phyloP scores from a whole-genome alignment of 495 filamentous ascomycete genomes.

The Pseudevernia furfuracea region DNA sequence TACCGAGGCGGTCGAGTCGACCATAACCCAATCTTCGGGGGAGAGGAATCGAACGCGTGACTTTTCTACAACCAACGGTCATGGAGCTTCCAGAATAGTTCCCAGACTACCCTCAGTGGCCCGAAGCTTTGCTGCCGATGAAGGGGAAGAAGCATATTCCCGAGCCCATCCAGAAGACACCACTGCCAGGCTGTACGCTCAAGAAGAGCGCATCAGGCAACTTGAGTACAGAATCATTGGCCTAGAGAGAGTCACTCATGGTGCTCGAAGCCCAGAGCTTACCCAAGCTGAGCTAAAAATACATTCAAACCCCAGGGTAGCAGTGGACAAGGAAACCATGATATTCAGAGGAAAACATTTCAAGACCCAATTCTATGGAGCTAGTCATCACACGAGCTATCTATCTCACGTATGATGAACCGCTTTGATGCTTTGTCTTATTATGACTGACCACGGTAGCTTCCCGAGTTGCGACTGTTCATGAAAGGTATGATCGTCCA shows the following conservation, averaged over 20 bases:
- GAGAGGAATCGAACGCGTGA: conserved; percentile 6
- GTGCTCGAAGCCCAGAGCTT: conserved; percentile 13
- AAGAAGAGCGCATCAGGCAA: conserved; percentile 17
- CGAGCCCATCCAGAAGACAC: conserved; percentile 6
- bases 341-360: conserved; percentile 44
- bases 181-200: conserved; percentile 10
- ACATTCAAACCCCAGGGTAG: not conserved
- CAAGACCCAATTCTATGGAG: conserved; percentile 44
- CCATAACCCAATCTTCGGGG: conserved; percentile 4
- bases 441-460: conserved; percentile 32
- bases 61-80: not conserved
- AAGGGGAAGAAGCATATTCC: conserved; percentile 1
- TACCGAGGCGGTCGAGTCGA: conserved; percentile 11
- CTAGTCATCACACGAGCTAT: conserved; percentile 39
- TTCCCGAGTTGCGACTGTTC: conserved; percentile 41
- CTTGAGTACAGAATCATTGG: conserved; percentile 18
- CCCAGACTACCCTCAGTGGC: conserved; percentile 13
- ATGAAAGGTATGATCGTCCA: conserved; percentile 35
- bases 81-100: conserved; percentile 7
- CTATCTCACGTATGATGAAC: conserved; percentile 38
- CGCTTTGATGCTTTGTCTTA: not conserved
- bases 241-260: conserved; percentile 17
- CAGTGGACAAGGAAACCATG: conserved; percentile 24
- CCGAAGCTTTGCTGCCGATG: conserved; percentile 13
- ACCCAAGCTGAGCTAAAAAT: conserved; percentile 1